Percentiles rank a stretch among this genome's conserved stretches.
Evolutionary conservation across 495 filamentous ascomycete species (phyloP).

Genomic region (Clavariopsis aquatica): DNA sequence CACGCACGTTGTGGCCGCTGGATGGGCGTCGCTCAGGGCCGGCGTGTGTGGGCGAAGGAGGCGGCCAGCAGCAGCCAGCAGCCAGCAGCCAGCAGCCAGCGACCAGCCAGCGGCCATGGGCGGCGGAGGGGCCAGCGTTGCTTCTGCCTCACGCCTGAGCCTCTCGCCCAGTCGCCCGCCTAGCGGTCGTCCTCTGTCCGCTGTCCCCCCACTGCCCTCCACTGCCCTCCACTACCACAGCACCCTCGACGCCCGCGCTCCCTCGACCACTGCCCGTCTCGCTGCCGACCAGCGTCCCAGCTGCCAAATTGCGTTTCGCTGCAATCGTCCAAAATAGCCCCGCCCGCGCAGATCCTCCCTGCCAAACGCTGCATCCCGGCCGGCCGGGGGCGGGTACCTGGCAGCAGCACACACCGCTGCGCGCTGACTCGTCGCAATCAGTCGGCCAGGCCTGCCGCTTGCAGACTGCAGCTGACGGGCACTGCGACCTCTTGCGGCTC

Average conservation of each 20-base stretch:
- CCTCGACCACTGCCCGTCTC: too few relatives aligned
- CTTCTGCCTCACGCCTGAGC: background rate
- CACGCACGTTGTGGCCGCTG: slow-evolving; percentile 23
- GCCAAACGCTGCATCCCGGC: slow-evolving; percentile 18
- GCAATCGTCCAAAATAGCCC: slow-evolving; percentile 25
- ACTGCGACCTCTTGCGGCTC: background rate
- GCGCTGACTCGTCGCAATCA: background rate
- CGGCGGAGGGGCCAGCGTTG: background rate
- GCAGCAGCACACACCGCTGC: slow-evolving; percentile 8
- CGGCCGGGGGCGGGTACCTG: slow-evolving; percentile 28
- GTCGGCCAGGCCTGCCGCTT: slow-evolving; percentile 9
- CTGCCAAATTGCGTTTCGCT: slow-evolving; percentile 30
- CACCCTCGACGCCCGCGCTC: too few relatives aligned
- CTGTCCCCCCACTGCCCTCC: too few relatives aligned
- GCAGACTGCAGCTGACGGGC: slow-evolving; percentile 1
- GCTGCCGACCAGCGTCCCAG: background rate
- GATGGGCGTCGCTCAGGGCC: slow-evolving; percentile 4
- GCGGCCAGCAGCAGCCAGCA: too few relatives aligned
- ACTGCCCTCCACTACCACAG: too few relatives aligned
- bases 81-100: too few relatives aligned
- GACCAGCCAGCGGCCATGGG: too few relatives aligned
- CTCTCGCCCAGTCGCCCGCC: background rate
- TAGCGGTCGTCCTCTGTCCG: too few relatives aligned
- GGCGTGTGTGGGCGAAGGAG: background rate
- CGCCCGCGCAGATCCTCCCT: slow-evolving; percentile 31